Percentiles rank a stretch among this genome's conserved stretches.
phyloP scores from a whole-genome alignment of 1,139 yeast genomes.

The Candida tunisiensis region DNA sequence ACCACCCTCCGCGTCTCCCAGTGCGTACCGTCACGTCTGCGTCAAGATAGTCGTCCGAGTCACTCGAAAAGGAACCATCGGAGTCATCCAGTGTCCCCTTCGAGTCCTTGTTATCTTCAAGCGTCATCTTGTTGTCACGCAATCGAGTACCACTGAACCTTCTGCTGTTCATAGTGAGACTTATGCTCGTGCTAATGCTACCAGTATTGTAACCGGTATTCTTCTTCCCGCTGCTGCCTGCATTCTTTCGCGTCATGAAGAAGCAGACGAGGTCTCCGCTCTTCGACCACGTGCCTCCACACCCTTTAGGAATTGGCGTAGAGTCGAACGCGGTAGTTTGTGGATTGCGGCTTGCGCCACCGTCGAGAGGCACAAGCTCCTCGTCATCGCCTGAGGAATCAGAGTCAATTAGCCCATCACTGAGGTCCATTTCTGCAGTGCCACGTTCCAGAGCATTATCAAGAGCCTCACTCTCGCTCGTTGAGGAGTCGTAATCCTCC shows the following conservation, averaged over 20 bases:
- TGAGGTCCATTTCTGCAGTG: constrained; percentile 1
- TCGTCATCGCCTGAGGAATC: constrained; percentile 12
- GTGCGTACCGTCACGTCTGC: too few relatives aligned
- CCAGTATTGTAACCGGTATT: too few relatives aligned
- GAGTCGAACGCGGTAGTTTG: constrained; percentile 34
- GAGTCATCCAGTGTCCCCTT: too few relatives aligned
- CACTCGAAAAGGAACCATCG: constrained; percentile 11
- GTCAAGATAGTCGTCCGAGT: constrained; percentile 12
- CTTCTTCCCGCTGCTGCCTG: constrained; percentile 4
- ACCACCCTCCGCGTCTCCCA: too few relatives aligned
- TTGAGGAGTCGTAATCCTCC: constrained; percentile 18
- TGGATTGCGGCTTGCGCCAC: constrained; percentile 5
- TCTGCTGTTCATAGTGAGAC: too few relatives aligned
- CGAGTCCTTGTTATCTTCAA: too few relatives aligned
- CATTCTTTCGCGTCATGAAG: constrained; percentile 35
- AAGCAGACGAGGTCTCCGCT: constrained; percentile 71
- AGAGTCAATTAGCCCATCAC: constrained; percentile 5
- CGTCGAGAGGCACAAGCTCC: constrained; percentile 6
- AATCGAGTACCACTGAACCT: too few relatives aligned
- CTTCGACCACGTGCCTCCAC: constrained; percentile 82
- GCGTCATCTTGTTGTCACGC: too few relatives aligned
- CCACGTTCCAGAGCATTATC: constrained; percentile 17
- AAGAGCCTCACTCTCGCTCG: too few relatives aligned
- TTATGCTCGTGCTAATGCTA: too few relatives aligned
- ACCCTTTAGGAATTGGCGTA: constrained; percentile 83